Base-by-base conservation (phyloP, 2,329 filamentous ascomycete species). In the Fusarium clavum region DNA sequence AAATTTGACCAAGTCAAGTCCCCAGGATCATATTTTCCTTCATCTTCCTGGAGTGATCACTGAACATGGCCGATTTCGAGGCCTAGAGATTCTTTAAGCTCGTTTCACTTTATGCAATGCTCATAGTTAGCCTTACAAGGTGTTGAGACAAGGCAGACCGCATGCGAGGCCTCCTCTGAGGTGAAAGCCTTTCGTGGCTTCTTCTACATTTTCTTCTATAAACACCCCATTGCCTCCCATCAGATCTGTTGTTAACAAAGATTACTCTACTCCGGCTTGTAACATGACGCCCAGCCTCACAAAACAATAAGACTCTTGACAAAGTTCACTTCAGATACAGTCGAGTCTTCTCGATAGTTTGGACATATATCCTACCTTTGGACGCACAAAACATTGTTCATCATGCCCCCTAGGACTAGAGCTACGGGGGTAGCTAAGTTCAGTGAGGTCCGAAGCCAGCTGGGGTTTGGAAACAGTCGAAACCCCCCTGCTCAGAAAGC, bases 11-110 rank as follows among this genome's bases (percentile, higher is more conserved):
- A 14, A 22, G 13, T 44, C 2, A 10, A 9, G 4, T 22, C 9
- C 4, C 20, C 8, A 22, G 10, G 22, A 8, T 14, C 4, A 24
- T 24, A 2, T 22, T 14, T 16, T 16, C 8, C 14, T 18, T 6
- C 0, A 40, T n/a, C 22, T n/a, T n/a, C 5, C n/a, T 10, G 3
- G 11, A 5, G 6, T 6, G 5, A 22, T 14, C 2, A 18, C 8
- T 18, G 32, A n/a, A 44, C 20, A 44, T 16, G 32, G 43, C 44
- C 54, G 20, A n/a, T 1, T 8, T 40, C 8, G 2, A n/a, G 43
- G 10, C 29, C 53, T 7, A 11, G 27, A 14, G 4, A 10, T 18
- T 11, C 11, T 8, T n/a, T 2, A 7, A 41, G 32, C 12, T 44
- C 24, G 54, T 25, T 40, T 48, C 44, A 40, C 9, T 18, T 30